phyloP scores from a whole-genome alignment of 192 early-diverging fungal genomes.

The Funneliformis geosporum region DNA sequence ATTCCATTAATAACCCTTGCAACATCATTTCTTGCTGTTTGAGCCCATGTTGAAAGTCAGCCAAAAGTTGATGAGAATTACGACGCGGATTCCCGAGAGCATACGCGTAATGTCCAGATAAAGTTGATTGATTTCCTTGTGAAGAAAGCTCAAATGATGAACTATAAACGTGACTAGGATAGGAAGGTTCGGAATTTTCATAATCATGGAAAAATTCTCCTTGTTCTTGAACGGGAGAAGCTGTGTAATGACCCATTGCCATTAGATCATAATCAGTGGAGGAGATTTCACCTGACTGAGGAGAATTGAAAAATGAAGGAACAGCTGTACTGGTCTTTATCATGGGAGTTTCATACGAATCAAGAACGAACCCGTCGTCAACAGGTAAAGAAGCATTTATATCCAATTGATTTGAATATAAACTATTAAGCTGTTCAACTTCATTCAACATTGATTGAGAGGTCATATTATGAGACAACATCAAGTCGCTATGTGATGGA shows the following conservation, averaged over 20 bases:
- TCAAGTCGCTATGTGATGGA: background rate
- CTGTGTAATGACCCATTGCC: slow-evolving; percentile 28
- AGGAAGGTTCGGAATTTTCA: background rate
- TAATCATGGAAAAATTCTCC: slow-evolving; percentile 9
- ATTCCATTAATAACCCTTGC: slow-evolving; percentile 28
- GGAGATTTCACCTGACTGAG: slow-evolving; percentile 17
- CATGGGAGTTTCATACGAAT: slow-evolving; percentile 21
- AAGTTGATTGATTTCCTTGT: background rate
- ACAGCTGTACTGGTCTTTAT: background rate
- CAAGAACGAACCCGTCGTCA: slow-evolving; percentile 32
- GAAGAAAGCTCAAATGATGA: slow-evolving; percentile 17
- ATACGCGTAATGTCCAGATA: slow-evolving; percentile 6
- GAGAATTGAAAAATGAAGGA: background rate
- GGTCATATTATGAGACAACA: slow-evolving; percentile 4
- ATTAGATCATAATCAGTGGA: slow-evolving; percentile 31
- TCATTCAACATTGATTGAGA: slow-evolving; percentile 17
- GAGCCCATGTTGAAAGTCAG: slow-evolving; percentile 29
- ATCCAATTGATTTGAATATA: slow-evolving; percentile 27
- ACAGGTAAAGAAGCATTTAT: slow-evolving; percentile 26
- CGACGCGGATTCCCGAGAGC: slow-evolving; percentile 24
- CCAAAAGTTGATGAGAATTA: slow-evolving; percentile 30
- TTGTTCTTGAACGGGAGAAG: slow-evolving; percentile 4
- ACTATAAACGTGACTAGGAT: background rate
- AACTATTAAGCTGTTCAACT: slow-evolving; percentile 21
- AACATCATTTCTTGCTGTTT: slow-evolving; percentile 15